Evolutionary conservation across 1,139 yeast species (phyloP), one percentile per base, ranked within the genome.

Genomic region (Yamadazyma jaroonii): DNA sequence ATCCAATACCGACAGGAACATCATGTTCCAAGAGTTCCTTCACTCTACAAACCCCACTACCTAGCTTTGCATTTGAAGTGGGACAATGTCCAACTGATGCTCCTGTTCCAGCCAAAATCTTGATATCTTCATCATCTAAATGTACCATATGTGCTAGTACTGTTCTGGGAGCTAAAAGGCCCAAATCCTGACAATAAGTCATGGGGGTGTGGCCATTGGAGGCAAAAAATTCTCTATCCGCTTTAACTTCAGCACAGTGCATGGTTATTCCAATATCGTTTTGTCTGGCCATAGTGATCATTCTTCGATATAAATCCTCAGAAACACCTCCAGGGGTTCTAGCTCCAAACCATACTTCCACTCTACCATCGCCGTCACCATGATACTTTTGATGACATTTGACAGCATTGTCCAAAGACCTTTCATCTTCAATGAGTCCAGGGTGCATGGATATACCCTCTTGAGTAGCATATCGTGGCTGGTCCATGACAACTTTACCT

Each of bases 21-120:
- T 43, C 45, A 15, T 45, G 43, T 15, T 54, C 57, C 15, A 53
- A 35, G 37, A 49, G 46, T 47, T 55, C 56, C 39, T 52, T 47
- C 15, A 54, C 54, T 12, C 53, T 40, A 13, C 53, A 53, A 32
- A 54, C 51, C 8, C 60, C 60, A 20, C 56, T 52, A 1, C 55
- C 57, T 6, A 55, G 39, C 36, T 56, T 54, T 24, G 57, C 53
- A 37, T 55, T 55, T n/a, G 60, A 55, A 6, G 60, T 53, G 3
- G 60, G 60, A 41, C 59, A 54, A 34, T 55, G 60, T 2, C 57
- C 54, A 20, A 55, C 49, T 6, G 57, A 48, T 13, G 56, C 51
- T 17, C 53, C 48, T 11, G 56, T 47, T 24, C 47, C 42, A 25
- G 47, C 45, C 20, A 55, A 40, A 26, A 55, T 38, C 10, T 48